Conservation (phyloP, 768 basidiomycete genomes). For the Trametes maxima region DNA sequence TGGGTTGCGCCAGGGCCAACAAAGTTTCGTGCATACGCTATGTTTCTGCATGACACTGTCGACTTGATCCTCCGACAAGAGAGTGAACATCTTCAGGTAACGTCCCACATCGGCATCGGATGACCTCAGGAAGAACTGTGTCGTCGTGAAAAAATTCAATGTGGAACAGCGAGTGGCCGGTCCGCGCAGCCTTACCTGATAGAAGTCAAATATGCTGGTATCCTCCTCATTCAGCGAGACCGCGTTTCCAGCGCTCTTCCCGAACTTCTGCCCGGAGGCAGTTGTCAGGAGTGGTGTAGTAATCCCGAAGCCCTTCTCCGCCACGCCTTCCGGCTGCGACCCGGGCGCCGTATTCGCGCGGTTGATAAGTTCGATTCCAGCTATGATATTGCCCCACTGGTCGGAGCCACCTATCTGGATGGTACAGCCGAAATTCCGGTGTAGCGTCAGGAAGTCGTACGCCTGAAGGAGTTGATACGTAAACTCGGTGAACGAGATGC, state of each 20-base stretch:
- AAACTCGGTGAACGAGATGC: slow-evolving; percentile 98
- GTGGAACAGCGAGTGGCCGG: background rate
- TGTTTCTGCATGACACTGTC: slow-evolving; percentile 60
- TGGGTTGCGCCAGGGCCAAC: background rate
- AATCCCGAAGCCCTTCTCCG: slow-evolving; percentile 67
- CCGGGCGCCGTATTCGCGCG: slow-evolving; percentile 40
- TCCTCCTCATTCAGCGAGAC: slow-evolving; percentile 81
- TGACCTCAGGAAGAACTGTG: slow-evolving; percentile 86
- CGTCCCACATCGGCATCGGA: slow-evolving; percentile 78
- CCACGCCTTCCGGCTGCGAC: slow-evolving; percentile 2
- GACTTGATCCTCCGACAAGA: slow-evolving; percentile 64
- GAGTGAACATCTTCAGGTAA: slow-evolving; percentile 83
- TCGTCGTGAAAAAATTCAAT: background rate
- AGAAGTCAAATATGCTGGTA: slow-evolving; percentile 92
- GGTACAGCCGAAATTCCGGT: slow-evolving; percentile 64
- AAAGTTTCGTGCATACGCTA: slow-evolving; percentile 40
- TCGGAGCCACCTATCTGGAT: slow-evolving; percentile 96
- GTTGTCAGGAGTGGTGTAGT: slow-evolving; percentile 96
- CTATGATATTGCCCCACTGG: slow-evolving; percentile 98
- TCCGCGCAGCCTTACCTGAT: slow-evolving; percentile 63
- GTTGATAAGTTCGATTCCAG: slow-evolving; percentile 89
- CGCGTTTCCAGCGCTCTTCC: slow-evolving; percentile 96
- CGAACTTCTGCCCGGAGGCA: slow-evolving; percentile 90
- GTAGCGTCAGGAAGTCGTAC: slow-evolving; percentile 86
- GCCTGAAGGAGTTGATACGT: slow-evolving; percentile 97